These are phyloP conservation scores for Exobasidium rhododendri DNA, from an alignment of 1,284 basidiomycete species.

Conservation along the genomic window DNA sequence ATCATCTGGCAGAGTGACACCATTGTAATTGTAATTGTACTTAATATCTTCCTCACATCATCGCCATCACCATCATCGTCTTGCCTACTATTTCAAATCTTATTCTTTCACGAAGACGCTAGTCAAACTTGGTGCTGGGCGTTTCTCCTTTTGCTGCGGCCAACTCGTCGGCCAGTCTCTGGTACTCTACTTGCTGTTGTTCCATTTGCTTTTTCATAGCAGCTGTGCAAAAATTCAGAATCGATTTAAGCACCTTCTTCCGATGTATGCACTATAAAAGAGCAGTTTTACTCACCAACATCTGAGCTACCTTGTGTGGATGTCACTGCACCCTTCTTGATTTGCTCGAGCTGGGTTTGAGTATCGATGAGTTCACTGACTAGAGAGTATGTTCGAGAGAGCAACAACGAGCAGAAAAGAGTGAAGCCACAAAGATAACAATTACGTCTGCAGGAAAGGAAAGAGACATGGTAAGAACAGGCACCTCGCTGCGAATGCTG, in stretches of 20 bases:
- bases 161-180: slow-evolving; percentile 51
- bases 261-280: too few relatives aligned
- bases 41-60: slow-evolving; percentile 1
- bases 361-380: slow-evolving; percentile 83
- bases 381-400: slow-evolving; percentile 87
- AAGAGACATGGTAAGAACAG: neutral
- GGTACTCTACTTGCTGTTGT: slow-evolving; percentile 53
- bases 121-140: slow-evolving; percentile 41
- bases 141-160: slow-evolving; percentile 33
- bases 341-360: slow-evolving; percentile 74
- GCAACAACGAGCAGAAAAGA: slow-evolving; percentile 75
- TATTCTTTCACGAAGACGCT: neutral
- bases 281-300: slow-evolving; percentile 8
- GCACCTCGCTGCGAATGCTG: neutral
- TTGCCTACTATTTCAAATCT: neutral
- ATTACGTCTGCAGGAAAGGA: slow-evolving; percentile 56
- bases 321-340: slow-evolving; percentile 61
- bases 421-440: slow-evolving; percentile 76
- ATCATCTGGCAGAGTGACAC: too few relatives aligned
- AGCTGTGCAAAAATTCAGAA: too few relatives aligned
- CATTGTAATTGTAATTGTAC: slow-evolving; percentile 12
- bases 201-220: slow-evolving; percentile 52
- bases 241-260: too few relatives aligned
- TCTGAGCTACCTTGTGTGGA: neutral
- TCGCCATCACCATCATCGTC: neutral